Evolutionary conservation across 1,139 yeast genomes (phyloP), one percentile per base, ranked within the genome.

Genomic region (Candida freyschussii): DNA sequence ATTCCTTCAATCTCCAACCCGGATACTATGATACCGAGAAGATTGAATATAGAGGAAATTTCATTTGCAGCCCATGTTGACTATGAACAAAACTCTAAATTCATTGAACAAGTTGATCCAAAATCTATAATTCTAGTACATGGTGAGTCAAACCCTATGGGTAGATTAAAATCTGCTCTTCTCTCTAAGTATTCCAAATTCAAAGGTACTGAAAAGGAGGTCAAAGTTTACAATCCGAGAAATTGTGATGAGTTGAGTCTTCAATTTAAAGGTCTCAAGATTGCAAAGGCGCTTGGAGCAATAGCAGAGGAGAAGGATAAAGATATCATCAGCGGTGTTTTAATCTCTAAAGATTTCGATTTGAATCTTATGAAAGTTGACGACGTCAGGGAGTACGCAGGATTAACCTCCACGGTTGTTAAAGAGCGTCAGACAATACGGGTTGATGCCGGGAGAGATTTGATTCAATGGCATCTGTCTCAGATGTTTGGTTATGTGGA

Each of bases 41-140:
- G 97, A 43, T 64, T 93, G 39, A 75, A 75, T 25, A 79, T 91
- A n/a, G 97, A 91, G 47, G 99, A 91, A 57, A 81, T 91, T 9
- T 89, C 97, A 3, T 91, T 91, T 67, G 98, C 98, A 5, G 99
- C 99, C 0, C 99, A 91, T 60, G 99, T 93, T 13, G 98, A 93
- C 56, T 91, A 82, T 59, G 89, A 84, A 50, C 96, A 91, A 54
- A 91, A 91, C 50, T 69, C 95, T 1, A 86, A 83, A 40, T 91
- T 91, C 51, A 91, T 91, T 36, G 96, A 89, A 49, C 67, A 78
- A 41, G 86, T 91, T 6, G 81, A 82, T 39, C 95, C 99, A 0
- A 73, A 74, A 43, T 78, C 82, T 38, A 80, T 82, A 34, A 86
- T 91, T 40, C 68, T 91, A 39, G 99, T 91, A 1, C 99, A 91